Evolutionary conservation across 2,329 filamentous ascomycete genomes (phyloP).

Genomic region (Aspergillus ruber): DNA sequence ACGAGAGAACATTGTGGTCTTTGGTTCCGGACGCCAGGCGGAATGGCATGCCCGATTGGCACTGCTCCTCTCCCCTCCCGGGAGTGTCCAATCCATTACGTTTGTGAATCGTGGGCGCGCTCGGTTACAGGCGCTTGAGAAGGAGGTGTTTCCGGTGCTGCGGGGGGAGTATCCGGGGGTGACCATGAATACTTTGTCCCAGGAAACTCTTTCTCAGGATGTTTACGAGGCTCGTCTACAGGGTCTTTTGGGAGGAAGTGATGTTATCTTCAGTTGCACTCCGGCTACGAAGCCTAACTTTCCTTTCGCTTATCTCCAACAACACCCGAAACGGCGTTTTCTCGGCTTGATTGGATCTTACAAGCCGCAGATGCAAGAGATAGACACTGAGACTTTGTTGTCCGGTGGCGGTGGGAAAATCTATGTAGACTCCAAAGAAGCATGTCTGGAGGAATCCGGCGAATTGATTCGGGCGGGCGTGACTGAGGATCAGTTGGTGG

Average conservation of each 20-base stretch:
- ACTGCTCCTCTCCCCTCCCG: conserved; percentile 39
- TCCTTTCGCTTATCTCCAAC: conserved; percentile 28
- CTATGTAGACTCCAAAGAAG: conserved; percentile 55
- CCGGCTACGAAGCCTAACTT: conserved; percentile 43
- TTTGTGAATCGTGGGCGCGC: conserved; percentile 66
- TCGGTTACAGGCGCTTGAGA: conserved; percentile 47
- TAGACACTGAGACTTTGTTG: conserved; percentile 40
- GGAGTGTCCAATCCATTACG: conserved; percentile 56
- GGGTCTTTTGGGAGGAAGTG: conserved; percentile 25
- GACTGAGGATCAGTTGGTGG: conserved; percentile 31
- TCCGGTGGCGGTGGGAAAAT: conserved; percentile 61
- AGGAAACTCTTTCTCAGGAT: conserved; percentile 49
- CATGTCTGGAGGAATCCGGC: conserved; percentile 42
- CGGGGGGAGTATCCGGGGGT: conserved; percentile 31
- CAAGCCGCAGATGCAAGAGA: conserved; percentile 48
- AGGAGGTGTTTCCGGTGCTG: conserved; percentile 25
- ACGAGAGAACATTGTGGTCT: conserved; percentile 38
- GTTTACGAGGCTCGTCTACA: conserved; percentile 30
- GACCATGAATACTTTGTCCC: conserved; percentile 36
- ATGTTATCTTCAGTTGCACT: conserved; percentile 47
- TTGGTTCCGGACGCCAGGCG: conserved; percentile 46
- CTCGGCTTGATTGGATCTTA: conserved; percentile 50
- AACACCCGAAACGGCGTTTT: conserved; percentile 35
- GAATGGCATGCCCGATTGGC: conserved; percentile 46
- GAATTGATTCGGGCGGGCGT: conserved; percentile 40